These are phyloP conservation scores for Termitomyces sp. DNA, from an alignment of 768 basidiomycete species.

Conservation along the genomic window DNA sequence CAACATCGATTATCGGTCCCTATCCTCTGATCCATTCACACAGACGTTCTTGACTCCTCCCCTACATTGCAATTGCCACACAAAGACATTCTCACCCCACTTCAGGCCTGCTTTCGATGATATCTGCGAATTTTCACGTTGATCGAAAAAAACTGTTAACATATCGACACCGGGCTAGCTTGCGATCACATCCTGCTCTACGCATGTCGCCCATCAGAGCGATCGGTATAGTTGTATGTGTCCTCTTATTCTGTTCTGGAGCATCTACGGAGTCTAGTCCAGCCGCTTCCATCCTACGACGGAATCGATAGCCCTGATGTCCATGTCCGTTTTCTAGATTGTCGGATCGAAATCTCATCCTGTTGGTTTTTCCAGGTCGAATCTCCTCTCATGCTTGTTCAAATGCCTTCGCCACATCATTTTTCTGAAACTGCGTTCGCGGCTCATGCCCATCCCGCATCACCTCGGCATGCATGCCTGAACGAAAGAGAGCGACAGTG, in stretches of 20 bases:
- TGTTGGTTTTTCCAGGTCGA: neutral
- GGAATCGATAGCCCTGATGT: neutral
- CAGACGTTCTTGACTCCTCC: neutral
- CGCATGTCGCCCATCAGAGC: neutral
- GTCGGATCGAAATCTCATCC: neutral
- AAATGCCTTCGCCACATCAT: neutral
- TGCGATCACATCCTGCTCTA: neutral
- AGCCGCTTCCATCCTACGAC: neutral
- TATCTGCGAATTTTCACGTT: neutral
- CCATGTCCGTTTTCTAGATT: neutral
- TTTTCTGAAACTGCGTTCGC: neutral
- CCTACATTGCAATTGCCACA: neutral
- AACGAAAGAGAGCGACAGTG: neutral
- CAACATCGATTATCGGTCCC: neutral
- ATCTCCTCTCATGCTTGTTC: neutral
- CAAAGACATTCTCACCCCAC: neutral
- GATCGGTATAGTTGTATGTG: neutral
- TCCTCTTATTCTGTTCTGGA: neutral
- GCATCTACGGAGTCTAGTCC: neutral
- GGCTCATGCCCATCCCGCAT: neutral
- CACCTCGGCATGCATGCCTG: neutral
- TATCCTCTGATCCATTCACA: neutral
- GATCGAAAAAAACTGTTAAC: neutral
- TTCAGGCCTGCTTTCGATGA: neutral
- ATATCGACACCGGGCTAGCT: neutral